phyloP scores from a whole-genome alignment of 371 early-diverging fungal species.

The Mortierella polycephala region DNA sequence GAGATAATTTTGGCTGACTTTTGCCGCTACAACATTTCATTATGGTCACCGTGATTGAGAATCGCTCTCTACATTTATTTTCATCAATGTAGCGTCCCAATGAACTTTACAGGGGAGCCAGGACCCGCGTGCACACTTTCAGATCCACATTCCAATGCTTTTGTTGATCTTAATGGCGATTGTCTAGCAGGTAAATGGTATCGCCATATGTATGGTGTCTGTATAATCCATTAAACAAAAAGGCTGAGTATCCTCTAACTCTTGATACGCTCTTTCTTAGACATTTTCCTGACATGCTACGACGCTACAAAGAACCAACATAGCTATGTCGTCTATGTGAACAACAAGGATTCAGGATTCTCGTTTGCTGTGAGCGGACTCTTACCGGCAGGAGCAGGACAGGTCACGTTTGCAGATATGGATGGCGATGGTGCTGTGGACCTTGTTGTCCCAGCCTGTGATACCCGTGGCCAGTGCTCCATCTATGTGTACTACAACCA shows the following conservation, averaged over 20 bases:
- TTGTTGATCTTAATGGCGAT: conserved; percentile 93
- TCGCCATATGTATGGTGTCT: not conserved
- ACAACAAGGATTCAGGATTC: conserved; percentile 72
- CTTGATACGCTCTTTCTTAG: conserved; percentile 45
- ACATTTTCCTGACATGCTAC: conserved; percentile 86
- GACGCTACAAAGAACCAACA: conserved; percentile 52
- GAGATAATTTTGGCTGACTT: not conserved
- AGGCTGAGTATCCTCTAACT: not conserved
- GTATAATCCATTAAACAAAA: not conserved
- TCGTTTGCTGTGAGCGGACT: conserved; percentile 62
- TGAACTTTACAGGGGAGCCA: conserved; percentile 46
- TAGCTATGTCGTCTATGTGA: conserved; percentile 84
- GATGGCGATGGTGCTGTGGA: conserved; percentile 93
- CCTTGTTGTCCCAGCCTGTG: conserved; percentile 81
- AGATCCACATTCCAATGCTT: conserved; percentile 89
- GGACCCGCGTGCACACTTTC: conserved; percentile 70
- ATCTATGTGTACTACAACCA: conserved; percentile 87
- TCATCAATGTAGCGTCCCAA: conserved; percentile 17
- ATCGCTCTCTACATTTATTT: not conserved
- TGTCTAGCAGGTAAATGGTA: conserved; percentile 74
- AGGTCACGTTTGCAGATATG: conserved; percentile 89
- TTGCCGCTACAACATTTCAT: not conserved
- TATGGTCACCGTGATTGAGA: conserved; percentile 5
- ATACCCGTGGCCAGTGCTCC: conserved; percentile 59
- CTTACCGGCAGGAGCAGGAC: conserved; percentile 81